Percentiles rank a stretch among this genome's conserved stretches.
Evolutionary conservation across 106 monocot species (phyloP).

Genomic region (Dendrobium chrysotoxum): DNA sequence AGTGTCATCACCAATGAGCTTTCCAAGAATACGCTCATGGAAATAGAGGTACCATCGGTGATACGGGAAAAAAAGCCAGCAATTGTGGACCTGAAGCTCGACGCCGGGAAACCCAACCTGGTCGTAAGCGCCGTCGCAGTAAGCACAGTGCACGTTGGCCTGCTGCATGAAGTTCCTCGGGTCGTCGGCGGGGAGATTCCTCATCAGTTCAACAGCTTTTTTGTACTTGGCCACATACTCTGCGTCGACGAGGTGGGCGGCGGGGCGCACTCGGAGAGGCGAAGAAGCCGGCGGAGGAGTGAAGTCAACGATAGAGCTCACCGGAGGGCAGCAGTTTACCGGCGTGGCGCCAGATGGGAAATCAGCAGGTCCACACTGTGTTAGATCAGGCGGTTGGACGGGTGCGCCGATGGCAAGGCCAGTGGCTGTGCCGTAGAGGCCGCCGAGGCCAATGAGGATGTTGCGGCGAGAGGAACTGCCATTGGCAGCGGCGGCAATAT

Average conservation of each 20-base stretch:
- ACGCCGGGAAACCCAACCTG: slow-evolving; percentile 7
- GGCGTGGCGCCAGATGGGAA: neutral
- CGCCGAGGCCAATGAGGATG: slow-evolving; percentile 5
- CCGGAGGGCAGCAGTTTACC: slow-evolving; percentile 3
- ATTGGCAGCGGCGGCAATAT: neutral
- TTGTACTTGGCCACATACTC: slow-evolving; percentile 27
- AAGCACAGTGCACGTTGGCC: slow-evolving; percentile 30
- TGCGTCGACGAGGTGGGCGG: slow-evolving; percentile 11
- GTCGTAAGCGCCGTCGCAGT: slow-evolving; percentile 34
- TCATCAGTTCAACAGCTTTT: slow-evolving; percentile 21
- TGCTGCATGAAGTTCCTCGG: slow-evolving; percentile 25
- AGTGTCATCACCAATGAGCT: slow-evolving; percentile 28
- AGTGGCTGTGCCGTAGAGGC: slow-evolving; percentile 1
- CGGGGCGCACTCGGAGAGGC: slow-evolving; percentile 18
- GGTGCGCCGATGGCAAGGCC: neutral
- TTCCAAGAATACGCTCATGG: slow-evolving; percentile 30
- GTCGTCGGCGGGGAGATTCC: slow-evolving; percentile 12
- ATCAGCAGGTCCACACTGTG: neutral
- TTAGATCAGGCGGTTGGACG: neutral
- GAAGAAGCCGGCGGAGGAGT: neutral
- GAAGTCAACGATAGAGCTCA: slow-evolving; percentile 13
- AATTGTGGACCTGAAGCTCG: slow-evolving; percentile 25
- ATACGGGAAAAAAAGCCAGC: slow-evolving; percentile 27
- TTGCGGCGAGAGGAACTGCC: neutral
- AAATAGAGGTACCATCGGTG: slow-evolving; percentile 29